Evolutionary conservation across 1,139 yeast genomes (phyloP).

Genomic region (Debaryomycetaceae sp.): DNA sequence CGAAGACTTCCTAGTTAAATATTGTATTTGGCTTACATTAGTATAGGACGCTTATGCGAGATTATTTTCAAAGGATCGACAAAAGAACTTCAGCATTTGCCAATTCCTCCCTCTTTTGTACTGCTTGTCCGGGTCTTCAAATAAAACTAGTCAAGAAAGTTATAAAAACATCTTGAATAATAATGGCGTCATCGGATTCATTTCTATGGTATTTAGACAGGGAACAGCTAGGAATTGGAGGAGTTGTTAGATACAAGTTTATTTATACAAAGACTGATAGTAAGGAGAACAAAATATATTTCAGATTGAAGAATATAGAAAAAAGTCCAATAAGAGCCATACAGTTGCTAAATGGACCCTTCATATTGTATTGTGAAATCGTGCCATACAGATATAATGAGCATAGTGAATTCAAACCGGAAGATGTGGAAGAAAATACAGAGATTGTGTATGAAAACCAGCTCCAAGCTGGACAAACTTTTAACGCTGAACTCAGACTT

Average conservation of each 20-base stretch:
- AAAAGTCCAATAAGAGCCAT: conserved; percentile 50
- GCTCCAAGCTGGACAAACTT: conserved; percentile 63
- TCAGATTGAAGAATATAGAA: conserved; percentile 52
- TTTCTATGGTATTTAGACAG: conserved; percentile 42
- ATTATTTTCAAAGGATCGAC: too few relatives aligned
- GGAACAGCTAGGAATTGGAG: conserved; percentile 35
- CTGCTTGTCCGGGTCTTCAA: too few relatives aligned
- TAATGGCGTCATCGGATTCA: conserved; percentile 5
- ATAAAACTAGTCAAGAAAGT: too few relatives aligned
- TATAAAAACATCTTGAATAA: background rate
- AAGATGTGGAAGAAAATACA: conserved; percentile 16
- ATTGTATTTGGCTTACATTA: too few relatives aligned
- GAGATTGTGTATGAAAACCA: conserved; percentile 39
- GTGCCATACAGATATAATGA: conserved; percentile 49
- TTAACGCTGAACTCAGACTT: conserved; percentile 46
- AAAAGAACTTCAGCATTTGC: too few relatives aligned
- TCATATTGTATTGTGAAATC: conserved; percentile 56
- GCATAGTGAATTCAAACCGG: conserved; percentile 28
- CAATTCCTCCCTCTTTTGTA: too few relatives aligned
- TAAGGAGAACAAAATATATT: conserved; percentile 20
- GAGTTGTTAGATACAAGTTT: conserved; percentile 33
- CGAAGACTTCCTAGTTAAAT: too few relatives aligned
- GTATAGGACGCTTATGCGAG: too few relatives aligned
- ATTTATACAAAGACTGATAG: conserved; percentile 22
- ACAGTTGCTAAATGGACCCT: conserved; percentile 58